Conservation (phyloP, 768 basidiomycete genomes). For the Agaricus sinodeliciosus region DNA sequence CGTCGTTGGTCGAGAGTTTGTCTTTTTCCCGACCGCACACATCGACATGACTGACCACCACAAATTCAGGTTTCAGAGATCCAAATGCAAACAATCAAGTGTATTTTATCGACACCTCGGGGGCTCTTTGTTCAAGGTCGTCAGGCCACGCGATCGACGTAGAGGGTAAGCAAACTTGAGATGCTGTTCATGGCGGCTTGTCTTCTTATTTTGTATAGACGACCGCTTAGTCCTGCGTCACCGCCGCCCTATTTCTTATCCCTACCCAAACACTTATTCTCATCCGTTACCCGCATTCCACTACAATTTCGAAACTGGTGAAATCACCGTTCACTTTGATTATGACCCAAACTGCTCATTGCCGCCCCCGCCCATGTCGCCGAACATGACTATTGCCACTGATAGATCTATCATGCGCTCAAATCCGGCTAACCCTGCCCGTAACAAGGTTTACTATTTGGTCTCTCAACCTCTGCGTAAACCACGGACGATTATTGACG, state of each 20-base stretch:
- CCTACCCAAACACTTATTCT: slow-evolving; percentile 73
- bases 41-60: background rate
- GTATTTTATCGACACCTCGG: slow-evolving; percentile 76
- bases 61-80: slow-evolving; percentile 27
- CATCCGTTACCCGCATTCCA: slow-evolving; percentile 72
- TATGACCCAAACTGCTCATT: slow-evolving; percentile 60
- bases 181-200: background rate
- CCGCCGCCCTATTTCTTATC: slow-evolving; percentile 65
- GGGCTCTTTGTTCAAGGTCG: slow-evolving; percentile 69
- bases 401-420: background rate
- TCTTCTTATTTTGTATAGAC: slow-evolving; percentile 28
- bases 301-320: slow-evolving; percentile 45
- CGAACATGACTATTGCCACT: background rate
- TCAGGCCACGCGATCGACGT: slow-evolving; percentile 81
- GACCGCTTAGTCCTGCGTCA: slow-evolving; percentile 69
- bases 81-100: slow-evolving; percentile 75
- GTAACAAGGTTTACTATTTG: slow-evolving; percentile 52
- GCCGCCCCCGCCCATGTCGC: slow-evolving; percentile 15
- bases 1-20: slow-evolving; percentile 72
- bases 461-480: slow-evolving; percentile 61
- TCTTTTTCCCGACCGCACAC: slow-evolving; percentile 6
- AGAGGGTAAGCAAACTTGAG: slow-evolving; percentile 41
- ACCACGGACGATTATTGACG: slow-evolving; percentile 63
- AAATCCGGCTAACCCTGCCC: slow-evolving; percentile 38
- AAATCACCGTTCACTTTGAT: slow-evolving; percentile 55